Conservation (phyloP, 306 rosid genomes). For the Vigna mungo region DNA sequence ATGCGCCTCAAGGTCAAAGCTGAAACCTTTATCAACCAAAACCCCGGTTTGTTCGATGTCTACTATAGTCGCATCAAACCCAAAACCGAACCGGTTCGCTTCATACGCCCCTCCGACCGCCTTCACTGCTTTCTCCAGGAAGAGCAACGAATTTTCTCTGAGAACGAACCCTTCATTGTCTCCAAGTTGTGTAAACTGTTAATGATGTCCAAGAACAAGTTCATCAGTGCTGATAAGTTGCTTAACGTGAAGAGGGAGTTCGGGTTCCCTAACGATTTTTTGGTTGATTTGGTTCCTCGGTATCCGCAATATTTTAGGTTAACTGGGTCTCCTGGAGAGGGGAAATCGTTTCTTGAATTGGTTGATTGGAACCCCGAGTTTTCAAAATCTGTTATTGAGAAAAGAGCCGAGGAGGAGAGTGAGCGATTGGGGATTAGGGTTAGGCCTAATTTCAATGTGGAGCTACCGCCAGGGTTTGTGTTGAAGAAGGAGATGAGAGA, state of each 20-base stretch:
- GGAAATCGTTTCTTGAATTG: conserved; percentile 71
- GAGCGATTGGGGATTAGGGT: conserved; percentile 63
- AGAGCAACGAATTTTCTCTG: conserved; percentile 52
- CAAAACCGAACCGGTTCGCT: conserved; percentile 65
- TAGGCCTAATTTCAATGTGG: conserved; percentile 73
- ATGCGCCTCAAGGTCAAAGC: conserved; percentile 62
- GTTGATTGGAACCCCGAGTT: conserved; percentile 72
- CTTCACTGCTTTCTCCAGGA: conserved; percentile 62
- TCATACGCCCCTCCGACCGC: conserved; percentile 57
- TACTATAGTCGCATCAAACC: conserved; percentile 78
- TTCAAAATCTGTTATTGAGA: conserved; percentile 81
- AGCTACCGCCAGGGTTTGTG: conserved; percentile 75
- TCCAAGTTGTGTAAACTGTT: conserved; percentile 77
- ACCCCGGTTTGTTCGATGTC: conserved; percentile 73
- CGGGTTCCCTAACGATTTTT: conserved; percentile 85
- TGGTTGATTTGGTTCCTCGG: conserved; percentile 80
- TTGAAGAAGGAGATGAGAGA: conserved; percentile 90
- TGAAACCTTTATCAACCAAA: conserved; percentile 56
- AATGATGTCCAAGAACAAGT: conserved; percentile 77
- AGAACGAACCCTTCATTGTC: conserved; percentile 64
- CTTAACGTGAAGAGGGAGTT: conserved; percentile 86
- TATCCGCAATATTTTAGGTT: conserved; percentile 76
- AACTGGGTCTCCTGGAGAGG: conserved; percentile 71
- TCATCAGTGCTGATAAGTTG: conserved; percentile 80
- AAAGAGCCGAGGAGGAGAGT: conserved; percentile 76